phyloP scores from a whole-genome alignment of 2,329 filamentous ascomycete genomes.

The Cylindrodendrum hubeiense region DNA sequence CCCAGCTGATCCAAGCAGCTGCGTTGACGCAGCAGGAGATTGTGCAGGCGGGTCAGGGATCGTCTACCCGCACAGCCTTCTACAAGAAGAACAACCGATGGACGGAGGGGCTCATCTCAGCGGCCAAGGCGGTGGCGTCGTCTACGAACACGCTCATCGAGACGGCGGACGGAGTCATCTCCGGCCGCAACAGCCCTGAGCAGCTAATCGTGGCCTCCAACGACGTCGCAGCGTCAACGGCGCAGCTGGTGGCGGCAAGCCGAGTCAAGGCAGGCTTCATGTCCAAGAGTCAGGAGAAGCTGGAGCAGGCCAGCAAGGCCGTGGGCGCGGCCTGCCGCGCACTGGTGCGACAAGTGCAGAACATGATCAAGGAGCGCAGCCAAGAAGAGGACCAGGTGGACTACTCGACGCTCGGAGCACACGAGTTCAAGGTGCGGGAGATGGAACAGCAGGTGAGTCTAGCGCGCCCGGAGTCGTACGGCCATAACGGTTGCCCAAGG shows the following conservation, averaged over 20 bases:
- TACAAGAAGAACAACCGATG: constrained; percentile 99
- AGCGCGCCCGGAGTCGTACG: constrained; percentile 20
- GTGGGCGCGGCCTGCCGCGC: constrained; percentile 90
- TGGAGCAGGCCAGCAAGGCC: constrained; percentile 92
- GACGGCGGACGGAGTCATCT: constrained; percentile 95
- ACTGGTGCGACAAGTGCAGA: constrained; percentile 93
- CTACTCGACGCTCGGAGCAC: constrained; percentile 87
- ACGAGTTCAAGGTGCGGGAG: constrained; percentile 98
- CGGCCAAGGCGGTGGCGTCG: constrained; percentile 93
- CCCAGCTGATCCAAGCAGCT: constrained; percentile 93
- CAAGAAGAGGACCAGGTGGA: constrained; percentile 87
- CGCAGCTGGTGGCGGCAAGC: constrained; percentile 94
- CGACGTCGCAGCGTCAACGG: constrained; percentile 94
- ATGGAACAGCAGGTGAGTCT: constrained; percentile 96
- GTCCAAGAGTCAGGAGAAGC: constrained; percentile 93
- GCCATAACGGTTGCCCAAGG: constrained; percentile 38
- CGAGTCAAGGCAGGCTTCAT: constrained; percentile 98
- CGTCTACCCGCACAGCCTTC: constrained; percentile 89
- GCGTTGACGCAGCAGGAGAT: constrained; percentile 96
- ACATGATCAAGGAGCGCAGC: constrained; percentile 89
- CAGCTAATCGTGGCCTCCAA: constrained; percentile 98
- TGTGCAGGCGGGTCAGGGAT: constrained; percentile 90
- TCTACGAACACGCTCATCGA: constrained; percentile 98
- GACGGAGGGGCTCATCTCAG: constrained; percentile 97
- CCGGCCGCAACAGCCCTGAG: constrained; percentile 91